Conservation (phyloP, 768 basidiomycete genomes). For the Pleurotus tuoliensis region DNA sequence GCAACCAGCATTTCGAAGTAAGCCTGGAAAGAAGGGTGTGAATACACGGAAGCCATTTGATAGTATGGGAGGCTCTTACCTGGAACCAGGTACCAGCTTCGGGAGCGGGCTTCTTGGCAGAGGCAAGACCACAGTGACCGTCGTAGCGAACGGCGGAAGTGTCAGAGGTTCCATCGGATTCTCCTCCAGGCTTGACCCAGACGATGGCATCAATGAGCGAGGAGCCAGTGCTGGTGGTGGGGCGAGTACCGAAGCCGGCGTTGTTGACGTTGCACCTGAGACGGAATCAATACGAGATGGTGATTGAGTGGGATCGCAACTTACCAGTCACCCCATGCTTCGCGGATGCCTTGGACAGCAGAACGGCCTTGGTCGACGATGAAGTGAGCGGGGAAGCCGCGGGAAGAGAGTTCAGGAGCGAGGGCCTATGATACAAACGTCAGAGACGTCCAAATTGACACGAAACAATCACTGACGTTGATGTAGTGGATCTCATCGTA, state of each 20-base stretch:
- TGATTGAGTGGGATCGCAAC: neutral
- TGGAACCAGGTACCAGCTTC: slow-evolving; percentile 70
- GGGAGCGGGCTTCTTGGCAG: slow-evolving; percentile 53
- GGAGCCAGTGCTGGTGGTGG: slow-evolving; percentile 52
- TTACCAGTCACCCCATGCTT: slow-evolving; percentile 26
- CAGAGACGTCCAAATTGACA: neutral
- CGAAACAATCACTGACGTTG: slow-evolving; percentile 28
- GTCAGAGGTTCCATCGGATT: slow-evolving; percentile 60
- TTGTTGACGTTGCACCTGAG: slow-evolving; percentile 25
- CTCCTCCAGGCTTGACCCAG: slow-evolving; percentile 68
- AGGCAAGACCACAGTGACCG: slow-evolving; percentile 43
- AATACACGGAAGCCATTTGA: neutral
- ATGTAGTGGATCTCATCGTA: slow-evolving; percentile 62
- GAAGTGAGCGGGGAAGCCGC: slow-evolving; percentile 30
- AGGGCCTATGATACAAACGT: slow-evolving; percentile 33
- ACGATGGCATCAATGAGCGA: slow-evolving; percentile 56
- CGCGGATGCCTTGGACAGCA: slow-evolving; percentile 21
- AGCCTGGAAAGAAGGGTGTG: slow-evolving; percentile 19
- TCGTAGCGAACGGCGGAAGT: slow-evolving; percentile 52
- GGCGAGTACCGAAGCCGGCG: slow-evolving; percentile 25
- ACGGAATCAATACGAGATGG: neutral
- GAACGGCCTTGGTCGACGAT: slow-evolving; percentile 32
- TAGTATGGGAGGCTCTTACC: slow-evolving; percentile 7
- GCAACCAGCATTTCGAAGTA: slow-evolving; percentile 54
- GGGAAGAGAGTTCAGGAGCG: slow-evolving; percentile 36